These are phyloP conservation scores for Botryotinia calthae DNA, from an alignment of 2,329 filamentous ascomycete species.

Conservation along the genomic window DNA sequence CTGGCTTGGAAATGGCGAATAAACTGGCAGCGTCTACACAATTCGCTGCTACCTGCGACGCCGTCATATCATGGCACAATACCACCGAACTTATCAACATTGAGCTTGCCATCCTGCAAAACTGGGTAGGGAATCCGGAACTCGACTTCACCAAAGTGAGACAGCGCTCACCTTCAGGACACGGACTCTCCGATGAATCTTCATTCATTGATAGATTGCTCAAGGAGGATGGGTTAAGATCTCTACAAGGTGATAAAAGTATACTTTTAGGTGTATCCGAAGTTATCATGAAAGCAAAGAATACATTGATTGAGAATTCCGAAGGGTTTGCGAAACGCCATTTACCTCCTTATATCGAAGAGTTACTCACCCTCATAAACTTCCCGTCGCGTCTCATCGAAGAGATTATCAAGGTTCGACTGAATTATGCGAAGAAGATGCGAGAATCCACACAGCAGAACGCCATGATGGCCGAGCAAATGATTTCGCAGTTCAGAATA, in stretches of 20 bases:
- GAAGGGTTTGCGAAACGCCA: slow-evolving; percentile 83
- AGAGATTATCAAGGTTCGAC: slow-evolving; percentile 88
- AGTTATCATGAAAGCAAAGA: slow-evolving; percentile 91
- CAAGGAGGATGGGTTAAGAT: slow-evolving; percentile 93
- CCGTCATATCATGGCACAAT: slow-evolving; percentile 94
- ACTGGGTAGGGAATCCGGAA: slow-evolving; percentile 95
- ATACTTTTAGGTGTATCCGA: slow-evolving; percentile 81
- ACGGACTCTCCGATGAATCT: slow-evolving; percentile 80
- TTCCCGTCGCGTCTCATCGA: slow-evolving; percentile 95
- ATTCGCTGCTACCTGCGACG: slow-evolving; percentile 80
- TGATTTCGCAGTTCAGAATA: slow-evolving; percentile 96
- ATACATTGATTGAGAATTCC: slow-evolving; percentile 82
- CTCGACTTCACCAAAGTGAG: slow-evolving; percentile 83
- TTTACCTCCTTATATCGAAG: slow-evolving; percentile 93
- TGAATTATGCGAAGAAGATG: slow-evolving; percentile 91
- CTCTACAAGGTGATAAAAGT: slow-evolving; percentile 81
- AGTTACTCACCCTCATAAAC: slow-evolving; percentile 92
- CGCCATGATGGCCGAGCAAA: slow-evolving; percentile 91
- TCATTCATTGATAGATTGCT: slow-evolving; percentile 92
- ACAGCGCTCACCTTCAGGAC: slow-evolving; percentile 63
- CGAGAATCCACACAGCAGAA: slow-evolving; percentile 92
- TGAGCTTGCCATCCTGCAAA: slow-evolving; percentile 84
- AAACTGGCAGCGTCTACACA: slow-evolving; percentile 71
- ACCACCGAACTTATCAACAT: slow-evolving; percentile 95
- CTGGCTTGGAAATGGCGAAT: slow-evolving; percentile 70